Percentiles rank a stretch among this genome's conserved stretches.
Conservation (phyloP, 106 monocot genomes). For the Agapanthus africanus region DNA sequence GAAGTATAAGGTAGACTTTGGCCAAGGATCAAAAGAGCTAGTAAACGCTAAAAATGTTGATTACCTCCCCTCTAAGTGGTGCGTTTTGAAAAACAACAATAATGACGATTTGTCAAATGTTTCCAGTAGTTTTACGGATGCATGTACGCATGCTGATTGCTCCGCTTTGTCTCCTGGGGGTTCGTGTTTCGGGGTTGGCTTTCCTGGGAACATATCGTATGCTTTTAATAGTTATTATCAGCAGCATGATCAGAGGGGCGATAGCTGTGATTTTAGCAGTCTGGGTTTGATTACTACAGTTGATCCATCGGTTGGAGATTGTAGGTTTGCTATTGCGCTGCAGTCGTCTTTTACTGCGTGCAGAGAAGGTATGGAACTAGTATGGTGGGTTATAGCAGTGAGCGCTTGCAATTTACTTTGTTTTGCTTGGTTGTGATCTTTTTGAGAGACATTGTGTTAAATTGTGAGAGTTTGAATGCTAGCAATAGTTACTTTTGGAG, state of each 20-base stretch:
- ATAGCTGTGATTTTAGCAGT: slow-evolving; percentile 70
- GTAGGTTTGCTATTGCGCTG: slow-evolving; percentile 59
- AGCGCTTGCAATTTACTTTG: slow-evolving; percentile 2
- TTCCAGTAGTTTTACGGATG: slow-evolving; percentile 30
- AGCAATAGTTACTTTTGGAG: too few species aligned
- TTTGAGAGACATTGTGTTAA: too few species aligned
- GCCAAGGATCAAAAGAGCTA: slow-evolving; percentile 50
- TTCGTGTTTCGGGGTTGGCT: slow-evolving; percentile 49
- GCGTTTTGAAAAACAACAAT: slow-evolving; percentile 76
- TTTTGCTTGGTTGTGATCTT: too few species aligned
- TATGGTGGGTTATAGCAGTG: background rate
- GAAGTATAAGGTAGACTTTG: slow-evolving; percentile 65
- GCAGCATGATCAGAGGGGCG: slow-evolving; percentile 58
- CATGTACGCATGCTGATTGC: slow-evolving; percentile 70
- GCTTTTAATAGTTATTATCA: slow-evolving; percentile 89
- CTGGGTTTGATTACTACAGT: slow-evolving; percentile 83
- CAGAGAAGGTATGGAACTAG: background rate
- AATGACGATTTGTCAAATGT: slow-evolving; percentile 53
- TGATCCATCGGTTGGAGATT: slow-evolving; percentile 75
- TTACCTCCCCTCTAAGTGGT: slow-evolving; percentile 79
- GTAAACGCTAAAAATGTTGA: slow-evolving; percentile 54
- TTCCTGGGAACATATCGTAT: slow-evolving; percentile 84
- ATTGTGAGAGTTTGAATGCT: too few species aligned
- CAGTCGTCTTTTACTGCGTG: slow-evolving; percentile 26
- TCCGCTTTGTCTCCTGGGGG: slow-evolving; percentile 63